Evolutionary conservation across 176 grass and related monocot species (phyloP).

Genomic region (Tuctoria greenei): DNA sequence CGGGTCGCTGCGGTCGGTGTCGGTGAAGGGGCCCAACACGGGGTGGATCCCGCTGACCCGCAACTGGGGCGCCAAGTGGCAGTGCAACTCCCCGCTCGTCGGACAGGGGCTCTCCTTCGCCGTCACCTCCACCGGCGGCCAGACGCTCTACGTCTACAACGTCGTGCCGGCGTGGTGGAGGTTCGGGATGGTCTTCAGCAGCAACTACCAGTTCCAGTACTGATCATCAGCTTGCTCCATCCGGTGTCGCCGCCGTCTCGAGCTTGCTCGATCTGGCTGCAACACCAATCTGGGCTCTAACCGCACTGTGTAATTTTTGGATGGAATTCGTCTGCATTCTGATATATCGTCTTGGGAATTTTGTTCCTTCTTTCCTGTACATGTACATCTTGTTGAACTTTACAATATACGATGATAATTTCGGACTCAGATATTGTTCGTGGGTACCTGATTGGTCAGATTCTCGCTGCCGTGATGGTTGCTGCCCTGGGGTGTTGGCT

Average conservation of each 20-base stretch:
- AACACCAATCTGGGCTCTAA: neutral
- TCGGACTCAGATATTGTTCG: too few relatives aligned
- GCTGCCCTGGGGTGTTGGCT: too few relatives aligned
- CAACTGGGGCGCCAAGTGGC: slow-evolving; percentile 57
- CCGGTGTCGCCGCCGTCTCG: neutral
- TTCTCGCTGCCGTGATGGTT: neutral
- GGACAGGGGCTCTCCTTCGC: slow-evolving; percentile 37
- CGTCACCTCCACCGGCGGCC: slow-evolving; percentile 32
- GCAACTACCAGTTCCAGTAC: neutral
- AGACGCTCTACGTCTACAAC: slow-evolving; percentile 12
- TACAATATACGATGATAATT: too few relatives aligned
- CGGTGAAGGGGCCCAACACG: slow-evolving; percentile 17
- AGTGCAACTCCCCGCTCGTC: slow-evolving; percentile 21
- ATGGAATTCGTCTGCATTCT: neutral
- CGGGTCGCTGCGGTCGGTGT: slow-evolving; percentile 22
- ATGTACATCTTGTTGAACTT: neutral
- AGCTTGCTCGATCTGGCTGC: neutral
- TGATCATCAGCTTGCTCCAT: neutral
- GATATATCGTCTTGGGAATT: neutral
- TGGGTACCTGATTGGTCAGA: too few relatives aligned
- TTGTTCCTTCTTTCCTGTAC: neutral
- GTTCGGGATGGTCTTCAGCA: neutral
- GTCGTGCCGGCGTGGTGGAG: slow-evolving; percentile 24
- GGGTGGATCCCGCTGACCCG: slow-evolving; percentile 22
- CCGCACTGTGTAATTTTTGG: neutral